A percentile compares a stretch with the other conserved stretches of the same genome.
Conservation (phyloP, 768 basidiomycete species). For the Daedaleopsis nitida region DNA sequence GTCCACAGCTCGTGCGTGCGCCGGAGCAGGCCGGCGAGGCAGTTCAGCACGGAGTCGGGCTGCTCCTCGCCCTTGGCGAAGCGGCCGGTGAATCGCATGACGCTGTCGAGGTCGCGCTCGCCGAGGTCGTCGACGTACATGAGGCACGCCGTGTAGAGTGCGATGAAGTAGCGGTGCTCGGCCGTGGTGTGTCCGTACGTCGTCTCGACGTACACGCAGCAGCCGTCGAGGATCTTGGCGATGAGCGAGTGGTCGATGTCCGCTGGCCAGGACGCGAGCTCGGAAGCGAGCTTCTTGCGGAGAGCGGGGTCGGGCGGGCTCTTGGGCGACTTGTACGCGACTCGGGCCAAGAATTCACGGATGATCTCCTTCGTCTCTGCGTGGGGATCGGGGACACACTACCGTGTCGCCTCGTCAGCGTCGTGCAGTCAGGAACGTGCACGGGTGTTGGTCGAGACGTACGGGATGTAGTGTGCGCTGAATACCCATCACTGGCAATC, state of each 20-base stretch:
- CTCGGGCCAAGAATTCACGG: background rate
- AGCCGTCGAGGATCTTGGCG: slow-evolving; percentile 1
- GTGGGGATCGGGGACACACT: background rate
- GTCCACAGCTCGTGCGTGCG: slow-evolving; percentile 31
- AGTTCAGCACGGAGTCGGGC: slow-evolving; percentile 33
- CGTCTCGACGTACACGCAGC: slow-evolving; percentile 5
- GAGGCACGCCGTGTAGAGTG: slow-evolving; percentile 41
- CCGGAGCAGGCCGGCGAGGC: slow-evolving; percentile 35
- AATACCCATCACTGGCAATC: background rate
- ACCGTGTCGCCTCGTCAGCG: no score
- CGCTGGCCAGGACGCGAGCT: background rate
- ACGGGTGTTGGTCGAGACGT: no score
- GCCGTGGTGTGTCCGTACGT: slow-evolving; percentile 12
- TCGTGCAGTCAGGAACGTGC: no score
- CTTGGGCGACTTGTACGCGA: background rate
- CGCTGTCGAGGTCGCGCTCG: slow-evolving; percentile 21
- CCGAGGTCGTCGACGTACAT: slow-evolving; percentile 41
- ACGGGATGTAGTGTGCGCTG: no score
- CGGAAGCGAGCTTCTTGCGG: background rate
- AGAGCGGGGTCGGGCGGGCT: background rate
- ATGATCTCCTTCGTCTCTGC: background rate
- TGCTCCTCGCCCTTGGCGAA: slow-evolving; percentile 34
- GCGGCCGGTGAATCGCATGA: slow-evolving; percentile 38
- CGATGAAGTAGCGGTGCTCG: slow-evolving; percentile 32
- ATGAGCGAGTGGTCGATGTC: background rate